Evolutionary conservation across 257 asterid species (phyloP), one percentile per base, ranked within the genome.

Genomic region (Solanum sejunctum): DNA sequence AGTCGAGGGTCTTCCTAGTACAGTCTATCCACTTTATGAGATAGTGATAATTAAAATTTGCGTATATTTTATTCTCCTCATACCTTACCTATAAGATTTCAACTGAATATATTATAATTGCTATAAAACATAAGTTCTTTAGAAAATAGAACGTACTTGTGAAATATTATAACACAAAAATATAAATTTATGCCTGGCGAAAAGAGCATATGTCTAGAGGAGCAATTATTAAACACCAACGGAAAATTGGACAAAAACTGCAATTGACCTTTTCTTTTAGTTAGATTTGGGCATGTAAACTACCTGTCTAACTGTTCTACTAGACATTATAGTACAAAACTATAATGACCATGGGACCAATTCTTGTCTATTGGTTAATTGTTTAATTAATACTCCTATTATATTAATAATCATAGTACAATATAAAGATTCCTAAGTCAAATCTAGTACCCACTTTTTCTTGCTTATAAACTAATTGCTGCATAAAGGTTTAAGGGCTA

Each of bases 31-130:
- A 36, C 39, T 36, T 4, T 36, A 36, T 36, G 41, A 36, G 41
- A 2, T 36, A 36, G 41, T 36, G 7, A 5, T 36, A 3, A 32
- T 32, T 32, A 36, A 36, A 2, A 0, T 36, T 6, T 36, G 41
- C 2, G 6, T 36, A 36, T 36, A 36, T 36, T 36, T 36, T 36
- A 36, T 2, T 7, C 6, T 36, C 6, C 7, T 36, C 41, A 36
- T 36, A 4, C 6, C 6, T 0, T 1, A 36, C 6, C 4, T 36
- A 0, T 5, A 0, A 0, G 0, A 36, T 36, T 36, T 36, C 6
- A 36, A 36, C 39, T 36, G 36, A 0, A 0, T 32, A 32, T 32
- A 3, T 32, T 32, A 28, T 28, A 28, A 28, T 28, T 28, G 32
- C 4, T 36, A 6, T 36, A 0, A 0, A 8, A 0, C 8, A 61